A percentile compares a stretch with the other conserved stretches of the same genome.
These are phyloP conservation scores for Fusarium sp. DNA, from an alignment of 2,329 filamentous ascomycete species.

Conservation along the genomic window DNA sequence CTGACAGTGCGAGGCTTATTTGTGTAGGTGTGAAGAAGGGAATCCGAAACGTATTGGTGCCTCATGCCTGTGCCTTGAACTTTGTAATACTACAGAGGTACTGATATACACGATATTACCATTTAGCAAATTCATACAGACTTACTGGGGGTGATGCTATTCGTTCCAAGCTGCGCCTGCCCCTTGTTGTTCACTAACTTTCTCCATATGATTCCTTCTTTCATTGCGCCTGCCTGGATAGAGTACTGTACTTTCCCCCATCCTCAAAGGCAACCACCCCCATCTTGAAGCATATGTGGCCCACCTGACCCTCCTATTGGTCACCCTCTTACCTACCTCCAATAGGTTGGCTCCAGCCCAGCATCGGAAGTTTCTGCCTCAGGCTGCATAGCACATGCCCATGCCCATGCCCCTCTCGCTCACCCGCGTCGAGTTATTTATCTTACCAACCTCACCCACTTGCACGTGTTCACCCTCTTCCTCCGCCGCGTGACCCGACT, in stretches of 20 bases:
- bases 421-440: slow-evolving; percentile 48
- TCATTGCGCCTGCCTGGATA: slow-evolving; percentile 17
- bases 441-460: slow-evolving; percentile 53
- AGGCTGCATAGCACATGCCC: slow-evolving; percentile 18
- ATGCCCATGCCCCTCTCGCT: slow-evolving; percentile 13
- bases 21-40: background rate
- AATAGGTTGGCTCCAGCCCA: background rate
- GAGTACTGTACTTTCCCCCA: slow-evolving; percentile 2
- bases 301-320: slow-evolving; percentile 37
- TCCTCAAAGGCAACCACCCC: slow-evolving; percentile 31
- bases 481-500: slow-evolving; percentile 56
- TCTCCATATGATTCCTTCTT: background rate
- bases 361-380: slow-evolving; percentile 29
- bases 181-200: background rate
- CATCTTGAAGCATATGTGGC: slow-evolving; percentile 43
- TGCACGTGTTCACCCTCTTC: slow-evolving; percentile 56
- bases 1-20: slow-evolving; percentile 15
- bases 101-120: background rate
- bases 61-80: background rate
- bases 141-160: background rate
- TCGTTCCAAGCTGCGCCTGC: background rate
- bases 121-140: background rate
- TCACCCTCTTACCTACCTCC: background rate
- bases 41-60: background rate
- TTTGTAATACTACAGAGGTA: background rate